A percentile compares a stretch with the other conserved stretches of the same genome.
phyloP scores from a whole-genome alignment of 768 basidiomycete species.

The Stropharia rugosoannulata region DNA sequence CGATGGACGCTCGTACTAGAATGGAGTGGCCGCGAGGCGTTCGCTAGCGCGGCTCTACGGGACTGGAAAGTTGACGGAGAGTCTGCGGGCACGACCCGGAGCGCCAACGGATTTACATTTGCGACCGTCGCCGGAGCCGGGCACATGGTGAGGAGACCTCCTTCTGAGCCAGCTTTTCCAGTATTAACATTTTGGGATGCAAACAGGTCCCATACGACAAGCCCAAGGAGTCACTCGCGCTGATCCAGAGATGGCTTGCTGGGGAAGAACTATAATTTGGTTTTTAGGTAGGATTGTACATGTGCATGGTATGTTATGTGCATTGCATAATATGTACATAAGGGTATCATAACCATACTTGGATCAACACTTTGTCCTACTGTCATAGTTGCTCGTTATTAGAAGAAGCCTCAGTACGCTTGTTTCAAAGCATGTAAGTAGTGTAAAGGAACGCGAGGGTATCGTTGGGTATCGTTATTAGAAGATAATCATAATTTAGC shows the following conservation, averaged over 20 bases:
- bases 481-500: too few relatives aligned
- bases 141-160: constrained; percentile 54
- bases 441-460: too few relatives aligned
- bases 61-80: constrained; percentile 60
- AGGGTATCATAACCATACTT: too few relatives aligned
- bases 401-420: too few relatives aligned
- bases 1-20: constrained; percentile 68
- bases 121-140: constrained; percentile 66
- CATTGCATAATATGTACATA: neutral
- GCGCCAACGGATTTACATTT: constrained; percentile 56
- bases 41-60: constrained; percentile 38
- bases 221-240: constrained; percentile 49
- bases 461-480: too few relatives aligned
- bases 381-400: too few relatives aligned
- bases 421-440: too few relatives aligned
- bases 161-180: neutral
- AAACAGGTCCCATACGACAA: constrained; percentile 62
- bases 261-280: constrained; percentile 8
- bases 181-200: neutral
- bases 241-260: constrained; percentile 46
- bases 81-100: constrained; percentile 36
- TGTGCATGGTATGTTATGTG: too few relatives aligned
- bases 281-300: neutral
- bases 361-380: too few relatives aligned
- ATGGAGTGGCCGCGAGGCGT: constrained; percentile 62